Evolutionary conservation across 176 grass and related monocot species (phyloP).

Genomic region (Eragrostis nindensis): DNA sequence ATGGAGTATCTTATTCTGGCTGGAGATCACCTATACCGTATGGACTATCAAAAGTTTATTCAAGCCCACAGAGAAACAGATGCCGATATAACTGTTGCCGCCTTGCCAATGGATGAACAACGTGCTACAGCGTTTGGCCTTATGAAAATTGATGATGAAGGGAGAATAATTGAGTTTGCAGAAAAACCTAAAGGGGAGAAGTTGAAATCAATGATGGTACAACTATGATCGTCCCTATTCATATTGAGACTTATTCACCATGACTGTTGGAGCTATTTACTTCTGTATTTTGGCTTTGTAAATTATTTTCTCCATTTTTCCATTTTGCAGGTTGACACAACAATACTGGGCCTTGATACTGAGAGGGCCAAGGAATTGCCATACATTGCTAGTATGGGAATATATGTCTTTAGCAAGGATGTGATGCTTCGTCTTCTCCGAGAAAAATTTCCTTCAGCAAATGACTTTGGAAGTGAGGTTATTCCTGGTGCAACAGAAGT

Average conservation of each 20-base stretch:
- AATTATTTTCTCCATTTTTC: constrained; percentile 12
- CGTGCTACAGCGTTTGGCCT: constrained; percentile 92
- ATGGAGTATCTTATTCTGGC: constrained; percentile 94
- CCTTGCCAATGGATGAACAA: constrained; percentile 87
- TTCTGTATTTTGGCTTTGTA: constrained; percentile 9
- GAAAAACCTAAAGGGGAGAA: constrained; percentile 96
- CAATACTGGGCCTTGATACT: constrained; percentile 83
- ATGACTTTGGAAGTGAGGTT: constrained; percentile 99
- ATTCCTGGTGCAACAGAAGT: constrained; percentile 94
- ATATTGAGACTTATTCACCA: neutral
- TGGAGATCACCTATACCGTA: constrained; percentile 94
- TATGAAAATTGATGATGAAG: constrained; percentile 99
- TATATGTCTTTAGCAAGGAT: constrained; percentile 96
- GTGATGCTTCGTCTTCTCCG: constrained; percentile 88
- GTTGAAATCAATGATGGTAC: constrained; percentile 91
- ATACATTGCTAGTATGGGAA: constrained; percentile 99
- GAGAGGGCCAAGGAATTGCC: constrained; percentile 84
- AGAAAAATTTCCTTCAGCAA: constrained; percentile 77
- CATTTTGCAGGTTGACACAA: constrained; percentile 85
- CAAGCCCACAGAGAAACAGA: constrained; percentile 94
- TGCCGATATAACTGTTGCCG: constrained; percentile 93
- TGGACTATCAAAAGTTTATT: constrained; percentile 98
- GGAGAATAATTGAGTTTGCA: constrained; percentile 84
- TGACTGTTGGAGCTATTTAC: constrained; percentile 15
- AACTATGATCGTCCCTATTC: neutral